These are phyloP conservation scores for Syzygium syzygioides DNA, from an alignment of 441 rosid genomes.

Conservation along the genomic window DNA sequence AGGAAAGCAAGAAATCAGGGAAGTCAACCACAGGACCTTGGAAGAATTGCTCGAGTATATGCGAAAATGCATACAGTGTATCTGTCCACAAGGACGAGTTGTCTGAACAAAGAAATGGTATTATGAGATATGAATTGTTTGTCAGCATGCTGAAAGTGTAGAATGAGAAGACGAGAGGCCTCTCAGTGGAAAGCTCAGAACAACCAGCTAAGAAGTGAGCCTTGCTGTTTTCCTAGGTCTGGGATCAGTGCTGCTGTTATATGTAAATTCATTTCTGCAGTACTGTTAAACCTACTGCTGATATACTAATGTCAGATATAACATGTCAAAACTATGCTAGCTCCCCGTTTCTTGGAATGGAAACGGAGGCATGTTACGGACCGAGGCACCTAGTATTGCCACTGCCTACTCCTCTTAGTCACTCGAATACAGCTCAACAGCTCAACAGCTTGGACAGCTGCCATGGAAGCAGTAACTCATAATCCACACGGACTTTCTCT, in stretches of 20 bases:
- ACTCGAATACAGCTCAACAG: background rate
- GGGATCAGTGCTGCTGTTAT: too few species aligned
- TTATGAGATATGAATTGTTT: conserved; percentile 62
- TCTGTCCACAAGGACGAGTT: conserved; percentile 40
- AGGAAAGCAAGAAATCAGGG: conserved; percentile 75
- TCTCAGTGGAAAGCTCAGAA: too few species aligned
- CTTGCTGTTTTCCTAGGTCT: too few species aligned
- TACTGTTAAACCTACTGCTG: background rate
- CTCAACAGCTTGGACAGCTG: background rate
- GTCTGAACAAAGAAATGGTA: conserved; percentile 44
- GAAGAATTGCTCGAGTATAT: conserved; percentile 67
- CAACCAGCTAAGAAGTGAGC: too few species aligned
- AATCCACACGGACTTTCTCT: background rate
- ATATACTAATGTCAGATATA: background rate
- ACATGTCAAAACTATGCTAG: background rate
- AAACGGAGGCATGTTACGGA: background rate
- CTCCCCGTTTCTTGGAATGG: background rate
- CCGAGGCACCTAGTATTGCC: background rate
- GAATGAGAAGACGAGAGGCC: too few species aligned
- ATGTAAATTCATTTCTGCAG: too few species aligned
- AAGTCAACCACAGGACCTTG: conserved; percentile 85
- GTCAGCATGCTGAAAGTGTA: too few species aligned
- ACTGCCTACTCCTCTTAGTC: background rate
- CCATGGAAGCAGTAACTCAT: background rate
- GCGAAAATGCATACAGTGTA: conserved; percentile 87